Conservation (phyloP, 306 rosid species). For the Castanea crenata region DNA sequence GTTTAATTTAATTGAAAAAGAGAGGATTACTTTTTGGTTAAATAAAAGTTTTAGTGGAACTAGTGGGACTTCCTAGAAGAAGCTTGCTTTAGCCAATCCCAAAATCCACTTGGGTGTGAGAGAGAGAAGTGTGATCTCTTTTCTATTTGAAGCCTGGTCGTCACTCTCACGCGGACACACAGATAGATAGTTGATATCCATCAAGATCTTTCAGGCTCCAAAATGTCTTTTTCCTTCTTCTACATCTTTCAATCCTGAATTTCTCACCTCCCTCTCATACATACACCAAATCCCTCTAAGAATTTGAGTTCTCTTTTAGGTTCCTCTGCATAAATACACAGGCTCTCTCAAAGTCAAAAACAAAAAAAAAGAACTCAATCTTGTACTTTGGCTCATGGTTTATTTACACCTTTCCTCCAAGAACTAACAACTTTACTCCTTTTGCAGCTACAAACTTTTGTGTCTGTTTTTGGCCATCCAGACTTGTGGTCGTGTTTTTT, state of each 20-base stretch:
- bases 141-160: conserved; percentile 54
- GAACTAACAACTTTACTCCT: conserved; percentile 26
- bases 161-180: conserved; percentile 47
- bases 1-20: too few relatives aligned
- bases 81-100: conserved; percentile 18
- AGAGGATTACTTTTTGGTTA: too few relatives aligned
- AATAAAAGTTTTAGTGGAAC: conserved; percentile 4
- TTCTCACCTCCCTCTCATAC: background rate
- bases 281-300: background rate
- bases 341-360: background rate
- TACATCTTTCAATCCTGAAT: background rate
- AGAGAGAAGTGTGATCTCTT: conserved; percentile 10
- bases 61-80: conserved; percentile 13
- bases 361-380: conserved; percentile 1
- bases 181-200: conserved; percentile 30
- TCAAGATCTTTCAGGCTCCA: background rate
- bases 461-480: conserved; percentile 13
- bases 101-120: background rate
- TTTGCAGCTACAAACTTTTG: conserved; percentile 9
- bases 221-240: conserved; percentile 12
- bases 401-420: background rate
- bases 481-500: conserved; percentile 3
- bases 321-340: conserved; percentile 17
- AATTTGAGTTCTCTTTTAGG: conserved; percentile 5
- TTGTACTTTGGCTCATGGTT: conserved; percentile 1